A percentile compares a stretch with the other conserved stretches of the same genome.
Conservation (phyloP, 2,329 filamentous ascomycete genomes). For the Phaeosphaeria sp. region DNA sequence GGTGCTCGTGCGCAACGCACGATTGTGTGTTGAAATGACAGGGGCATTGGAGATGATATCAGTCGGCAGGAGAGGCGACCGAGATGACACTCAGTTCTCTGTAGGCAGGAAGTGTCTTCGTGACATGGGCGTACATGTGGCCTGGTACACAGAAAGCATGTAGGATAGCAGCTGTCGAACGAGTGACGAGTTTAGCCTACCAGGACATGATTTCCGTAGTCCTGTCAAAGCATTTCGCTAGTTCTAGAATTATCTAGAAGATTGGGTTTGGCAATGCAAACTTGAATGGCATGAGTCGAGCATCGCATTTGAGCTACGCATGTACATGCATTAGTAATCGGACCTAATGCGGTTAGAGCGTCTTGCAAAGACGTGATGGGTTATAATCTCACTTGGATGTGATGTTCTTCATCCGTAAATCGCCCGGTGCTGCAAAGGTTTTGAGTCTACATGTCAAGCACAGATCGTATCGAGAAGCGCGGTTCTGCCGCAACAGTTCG, state of each 20-base stretch:
- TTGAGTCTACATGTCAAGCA: neutral
- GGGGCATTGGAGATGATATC: neutral
- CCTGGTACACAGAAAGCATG: constrained; percentile 26
- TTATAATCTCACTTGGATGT: neutral
- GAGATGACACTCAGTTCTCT: constrained; percentile 9
- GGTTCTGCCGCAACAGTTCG: constrained; percentile 31
- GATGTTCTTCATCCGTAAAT: neutral
- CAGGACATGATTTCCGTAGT: too few species aligned
- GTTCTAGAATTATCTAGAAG: too few species aligned
- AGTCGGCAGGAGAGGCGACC: neutral
- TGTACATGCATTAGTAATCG: constrained; percentile 6
- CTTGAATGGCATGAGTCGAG: too few species aligned
- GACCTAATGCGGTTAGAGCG: neutral
- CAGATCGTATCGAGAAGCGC: constrained; percentile 25
- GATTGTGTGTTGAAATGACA: neutral
- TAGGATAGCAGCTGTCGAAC: neutral
- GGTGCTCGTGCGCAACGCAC: constrained; percentile 23
- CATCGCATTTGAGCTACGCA: neutral
- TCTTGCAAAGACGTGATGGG: neutral
- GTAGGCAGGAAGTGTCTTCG: constrained; percentile 15
- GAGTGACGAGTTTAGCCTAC: neutral
- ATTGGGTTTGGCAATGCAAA: too few species aligned
- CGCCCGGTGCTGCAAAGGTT: neutral
- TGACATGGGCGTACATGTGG: constrained; percentile 21
- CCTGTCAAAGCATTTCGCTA: too few species aligned